phyloP scores from a whole-genome alignment of 2,329 filamentous ascomycete genomes.

The Fusarium devonianum region DNA sequence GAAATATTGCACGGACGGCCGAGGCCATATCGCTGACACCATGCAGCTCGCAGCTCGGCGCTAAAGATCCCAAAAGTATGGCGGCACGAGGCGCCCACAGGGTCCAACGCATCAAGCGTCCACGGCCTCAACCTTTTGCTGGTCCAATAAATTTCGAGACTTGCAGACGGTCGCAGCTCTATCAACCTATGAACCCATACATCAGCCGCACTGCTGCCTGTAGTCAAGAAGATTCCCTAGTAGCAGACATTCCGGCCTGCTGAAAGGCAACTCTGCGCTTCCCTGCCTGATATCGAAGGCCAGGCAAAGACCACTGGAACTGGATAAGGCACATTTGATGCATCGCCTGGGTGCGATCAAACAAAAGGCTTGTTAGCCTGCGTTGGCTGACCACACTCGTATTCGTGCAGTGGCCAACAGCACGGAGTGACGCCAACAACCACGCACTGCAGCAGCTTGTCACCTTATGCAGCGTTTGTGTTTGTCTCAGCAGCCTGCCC shows the following conservation, averaged over 20 bases:
- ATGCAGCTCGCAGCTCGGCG: background rate
- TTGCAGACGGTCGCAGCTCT: background rate
- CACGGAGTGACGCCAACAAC: slow-evolving; percentile 18
- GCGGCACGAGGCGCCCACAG: slow-evolving; percentile 10
- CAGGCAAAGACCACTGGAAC: background rate
- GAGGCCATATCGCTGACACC: background rate
- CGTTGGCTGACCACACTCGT: slow-evolving; percentile 20
- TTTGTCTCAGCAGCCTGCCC: slow-evolving; percentile 3
- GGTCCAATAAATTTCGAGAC: background rate
- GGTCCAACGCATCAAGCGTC: slow-evolving; percentile 2
- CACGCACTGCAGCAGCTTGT: slow-evolving; percentile 21
- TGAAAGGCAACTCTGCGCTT: background rate
- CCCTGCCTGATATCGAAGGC: slow-evolving; percentile 8
- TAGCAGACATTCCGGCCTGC: background rate
- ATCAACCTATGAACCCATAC: background rate
- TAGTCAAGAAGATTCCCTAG: background rate
- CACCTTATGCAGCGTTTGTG: slow-evolving; percentile 28
- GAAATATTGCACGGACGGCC: too few relatives aligned
- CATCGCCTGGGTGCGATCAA: slow-evolving; percentile 2
- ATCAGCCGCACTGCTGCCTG: slow-evolving; percentile 9
- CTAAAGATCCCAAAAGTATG: slow-evolving; percentile 3
- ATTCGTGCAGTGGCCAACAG: slow-evolving; percentile 27
- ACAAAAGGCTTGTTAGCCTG: slow-evolving; percentile 11
- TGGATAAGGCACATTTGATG: too few relatives aligned
- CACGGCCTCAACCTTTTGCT: slow-evolving; percentile 2